Evolutionary conservation across 2,329 filamentous ascomycete species (phyloP).

Genomic region (Pseudogymnoascus sp.): DNA sequence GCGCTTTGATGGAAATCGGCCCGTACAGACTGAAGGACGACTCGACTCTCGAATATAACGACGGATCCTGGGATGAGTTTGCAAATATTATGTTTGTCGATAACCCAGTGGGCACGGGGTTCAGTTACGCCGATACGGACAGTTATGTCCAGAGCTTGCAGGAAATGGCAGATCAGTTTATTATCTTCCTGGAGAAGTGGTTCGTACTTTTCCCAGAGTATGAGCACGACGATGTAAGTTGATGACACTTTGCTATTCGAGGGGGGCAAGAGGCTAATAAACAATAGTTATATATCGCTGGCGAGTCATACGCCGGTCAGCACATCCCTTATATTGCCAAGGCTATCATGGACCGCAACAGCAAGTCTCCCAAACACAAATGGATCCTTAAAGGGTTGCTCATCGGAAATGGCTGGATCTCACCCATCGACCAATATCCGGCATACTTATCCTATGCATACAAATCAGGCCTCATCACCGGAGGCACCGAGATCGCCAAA

Average conservation of each 20-base stretch:
- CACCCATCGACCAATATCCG: conserved; percentile 80
- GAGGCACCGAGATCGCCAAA: conserved; percentile 55
- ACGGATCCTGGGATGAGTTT: conserved; percentile 98
- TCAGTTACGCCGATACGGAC: conserved; percentile 89
- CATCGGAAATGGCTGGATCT: conserved; percentile 98
- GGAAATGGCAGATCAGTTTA: conserved; percentile 82
- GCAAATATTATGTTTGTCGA: conserved; percentile 95
- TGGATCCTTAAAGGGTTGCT: conserved; percentile 83
- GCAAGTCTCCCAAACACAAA: conserved; percentile 38
- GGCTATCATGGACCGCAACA: conserved; percentile 82
- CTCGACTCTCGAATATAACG: conserved; percentile 64
- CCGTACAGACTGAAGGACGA: conserved; percentile 80
- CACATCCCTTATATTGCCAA: conserved; percentile 96
- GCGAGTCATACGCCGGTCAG: conserved; percentile 94
- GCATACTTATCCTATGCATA: conserved; percentile 78
- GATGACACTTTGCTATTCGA: background rate
- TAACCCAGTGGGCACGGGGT: conserved; percentile 92
- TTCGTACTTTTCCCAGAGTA: conserved; percentile 88
- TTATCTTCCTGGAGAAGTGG: conserved; percentile 85
- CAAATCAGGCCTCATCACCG: conserved; percentile 62
- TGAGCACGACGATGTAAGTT: conserved; percentile 77
- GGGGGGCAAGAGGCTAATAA: background rate
- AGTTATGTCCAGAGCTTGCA: conserved; percentile 77
- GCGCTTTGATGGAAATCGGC: conserved; percentile 91
- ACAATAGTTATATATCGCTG: conserved; percentile 76